A percentile compares a stretch with the other conserved stretches of the same genome.
phyloP scores from a whole-genome alignment of 148 eudicot genomes.

The Talinum fruticosum region DNA sequence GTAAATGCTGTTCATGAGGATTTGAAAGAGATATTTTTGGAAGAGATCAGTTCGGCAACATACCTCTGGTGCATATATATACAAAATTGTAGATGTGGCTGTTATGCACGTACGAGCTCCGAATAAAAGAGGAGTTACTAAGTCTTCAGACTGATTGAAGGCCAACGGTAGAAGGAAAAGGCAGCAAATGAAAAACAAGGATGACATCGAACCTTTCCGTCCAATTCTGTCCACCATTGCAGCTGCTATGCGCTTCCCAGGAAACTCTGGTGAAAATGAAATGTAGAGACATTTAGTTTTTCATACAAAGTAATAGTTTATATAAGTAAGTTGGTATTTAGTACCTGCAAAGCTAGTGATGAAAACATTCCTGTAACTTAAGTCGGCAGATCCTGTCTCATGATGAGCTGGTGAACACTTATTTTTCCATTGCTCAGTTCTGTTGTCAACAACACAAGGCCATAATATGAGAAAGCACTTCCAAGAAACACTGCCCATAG shows the following conservation, averaged over 20 bases:
- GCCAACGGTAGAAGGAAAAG: conserved; percentile 69
- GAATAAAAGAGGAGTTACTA: conserved; percentile 63
- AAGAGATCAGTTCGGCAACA: conserved; percentile 3
- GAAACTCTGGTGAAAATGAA: conserved; percentile 54
- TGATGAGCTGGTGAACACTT: conserved; percentile 34
- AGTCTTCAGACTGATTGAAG: conserved; percentile 41
- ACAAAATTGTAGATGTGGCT: conserved; percentile 62
- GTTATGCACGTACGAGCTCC: conserved; percentile 88
- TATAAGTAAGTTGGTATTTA: conserved; percentile 10
- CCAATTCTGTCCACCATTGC: conserved; percentile 71
- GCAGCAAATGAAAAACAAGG: conserved; percentile 64
- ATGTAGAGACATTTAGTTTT: conserved; percentile 16
- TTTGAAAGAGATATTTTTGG: no score
- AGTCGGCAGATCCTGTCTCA: conserved; percentile 31
- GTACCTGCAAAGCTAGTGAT: conserved; percentile 89
- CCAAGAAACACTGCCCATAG: conserved; percentile 85
- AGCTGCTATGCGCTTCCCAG: conserved; percentile 73
- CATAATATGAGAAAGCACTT: conserved; percentile 81
- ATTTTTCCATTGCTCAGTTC: conserved; percentile 56
- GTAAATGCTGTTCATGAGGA: not conserved
- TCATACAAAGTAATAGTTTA: conserved; percentile 10
- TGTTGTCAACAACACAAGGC: conserved; percentile 79
- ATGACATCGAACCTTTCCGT: conserved; percentile 77
- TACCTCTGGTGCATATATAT: conserved; percentile 92
- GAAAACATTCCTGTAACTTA: conserved; percentile 67